Evolutionary conservation across 2,329 filamentous ascomycete species (phyloP).

Genomic region (Davidsoniella virescens): DNA sequence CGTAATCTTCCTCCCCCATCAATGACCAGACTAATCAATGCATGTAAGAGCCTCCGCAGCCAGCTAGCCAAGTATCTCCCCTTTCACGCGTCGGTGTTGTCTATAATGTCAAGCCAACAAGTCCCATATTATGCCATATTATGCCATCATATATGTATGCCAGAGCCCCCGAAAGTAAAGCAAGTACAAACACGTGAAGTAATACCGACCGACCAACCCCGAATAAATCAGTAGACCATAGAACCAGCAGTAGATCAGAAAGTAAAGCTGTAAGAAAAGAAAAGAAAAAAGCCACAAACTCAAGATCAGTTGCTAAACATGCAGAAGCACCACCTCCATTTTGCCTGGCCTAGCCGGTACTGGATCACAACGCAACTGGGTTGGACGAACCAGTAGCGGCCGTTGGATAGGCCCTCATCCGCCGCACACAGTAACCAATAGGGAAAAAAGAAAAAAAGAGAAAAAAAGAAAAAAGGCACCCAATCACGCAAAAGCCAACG

Average conservation of each 20-base stretch:
- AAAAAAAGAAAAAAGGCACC: too few relatives aligned
- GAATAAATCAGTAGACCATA: constrained; percentile 1
- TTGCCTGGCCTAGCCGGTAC: too few relatives aligned
- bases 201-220: constrained; percentile 3
- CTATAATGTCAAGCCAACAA: neutral
- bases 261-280: neutral
- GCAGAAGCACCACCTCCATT: neutral
- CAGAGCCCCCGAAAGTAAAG: neutral
- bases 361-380: too few relatives aligned
- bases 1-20: neutral
- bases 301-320: neutral
- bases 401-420: too few relatives aligned
- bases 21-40: neutral
- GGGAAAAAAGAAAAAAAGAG: too few relatives aligned
- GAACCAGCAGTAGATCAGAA: neutral
- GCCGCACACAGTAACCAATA: too few relatives aligned
- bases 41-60: neutral
- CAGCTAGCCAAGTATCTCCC: too few relatives aligned
- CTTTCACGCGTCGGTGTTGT: too few relatives aligned
- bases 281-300: neutral
- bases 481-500: too few relatives aligned
- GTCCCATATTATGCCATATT: neutral
- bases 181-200: neutral
- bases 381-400: too few relatives aligned
- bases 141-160: constrained; percentile 2